A percentile compares a stretch with the other conserved stretches of the same genome.
These are phyloP conservation scores for Penicillium sp. DNA, from an alignment of 2,329 filamentous ascomycete genomes.

Conservation along the genomic window DNA sequence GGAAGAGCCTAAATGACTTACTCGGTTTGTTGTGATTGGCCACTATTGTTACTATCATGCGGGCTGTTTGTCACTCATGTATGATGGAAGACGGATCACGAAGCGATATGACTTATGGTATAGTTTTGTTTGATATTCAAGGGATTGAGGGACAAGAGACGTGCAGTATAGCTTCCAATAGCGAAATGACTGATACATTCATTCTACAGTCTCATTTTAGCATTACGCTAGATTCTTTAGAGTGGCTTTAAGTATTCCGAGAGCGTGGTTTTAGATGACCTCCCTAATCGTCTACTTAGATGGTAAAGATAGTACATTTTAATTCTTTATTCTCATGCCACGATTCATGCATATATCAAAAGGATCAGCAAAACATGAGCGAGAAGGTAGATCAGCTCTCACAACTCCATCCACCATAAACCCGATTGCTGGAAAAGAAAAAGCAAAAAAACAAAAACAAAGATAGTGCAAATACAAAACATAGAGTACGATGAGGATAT, in stretches of 20 bases:
- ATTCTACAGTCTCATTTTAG: background rate
- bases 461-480: background rate
- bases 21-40: background rate
- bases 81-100: background rate
- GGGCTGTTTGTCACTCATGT: background rate
- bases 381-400: background rate
- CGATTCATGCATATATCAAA: slow-evolving; percentile 7
- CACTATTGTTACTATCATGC: background rate
- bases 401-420: slow-evolving; percentile 1
- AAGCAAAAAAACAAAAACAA: background rate
- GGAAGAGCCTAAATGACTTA: slow-evolving; percentile 54
- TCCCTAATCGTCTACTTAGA: background rate
- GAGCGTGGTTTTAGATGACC: background rate
- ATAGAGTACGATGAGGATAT: slow-evolving; percentile 5
- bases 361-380: slow-evolving; percentile 12
- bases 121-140: background rate
- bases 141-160: background rate
- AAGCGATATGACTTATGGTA: background rate
- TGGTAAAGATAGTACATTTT: slow-evolving; percentile 1
- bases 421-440: background rate
- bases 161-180: background rate
- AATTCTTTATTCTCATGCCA: slow-evolving; percentile 15
- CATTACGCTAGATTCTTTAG: background rate
- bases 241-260: background rate
- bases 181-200: background rate